phyloP scores from a whole-genome alignment of 1,284 basidiomycete species.

The Singerocomus inundabilis region DNA sequence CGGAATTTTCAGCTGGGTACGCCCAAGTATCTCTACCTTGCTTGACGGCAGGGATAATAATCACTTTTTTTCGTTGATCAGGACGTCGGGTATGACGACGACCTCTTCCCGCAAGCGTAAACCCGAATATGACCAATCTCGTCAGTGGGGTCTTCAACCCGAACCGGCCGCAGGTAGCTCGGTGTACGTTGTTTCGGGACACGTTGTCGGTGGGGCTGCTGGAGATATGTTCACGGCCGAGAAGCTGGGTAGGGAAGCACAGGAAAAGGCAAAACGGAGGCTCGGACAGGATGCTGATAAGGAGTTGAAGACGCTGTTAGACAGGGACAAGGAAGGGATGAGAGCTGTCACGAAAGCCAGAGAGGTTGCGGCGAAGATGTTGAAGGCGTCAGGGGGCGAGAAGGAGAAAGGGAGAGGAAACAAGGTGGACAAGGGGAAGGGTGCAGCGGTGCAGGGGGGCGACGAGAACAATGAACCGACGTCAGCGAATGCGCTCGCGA shows the following conservation, averaged over 20 bases:
- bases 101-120: constrained; percentile 49
- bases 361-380: constrained; percentile 38
- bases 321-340: constrained; percentile 63
- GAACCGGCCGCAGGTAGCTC: constrained; percentile 43
- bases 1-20: constrained; percentile 83
- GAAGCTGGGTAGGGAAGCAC: constrained; percentile 69
- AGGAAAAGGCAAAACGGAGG: constrained; percentile 67
- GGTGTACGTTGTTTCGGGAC: constrained; percentile 82
- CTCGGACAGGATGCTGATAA: constrained; percentile 59
- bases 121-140: constrained; percentile 59
- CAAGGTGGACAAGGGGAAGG: constrained; percentile 19
- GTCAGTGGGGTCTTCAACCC: constrained; percentile 72
- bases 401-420: constrained; percentile 29
- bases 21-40: constrained; percentile 19
- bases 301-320: constrained; percentile 56
- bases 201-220: constrained; percentile 55
- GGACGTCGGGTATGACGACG: constrained; percentile 67
- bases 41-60: no score
- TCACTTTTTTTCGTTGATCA: constrained; percentile 30
- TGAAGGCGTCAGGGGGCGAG: constrained; percentile 14
- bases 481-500: constrained; percentile 20
- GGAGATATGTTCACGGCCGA: constrained; percentile 54
- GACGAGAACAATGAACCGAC: constrained; percentile 27
- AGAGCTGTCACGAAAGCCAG: constrained; percentile 55
- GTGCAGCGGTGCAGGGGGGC: background rate